Evolutionary conservation across 176 grass and related monocot species (phyloP), one percentile per base, ranked within the genome.

Genomic region (Bolboschoenus planiculmis): DNA sequence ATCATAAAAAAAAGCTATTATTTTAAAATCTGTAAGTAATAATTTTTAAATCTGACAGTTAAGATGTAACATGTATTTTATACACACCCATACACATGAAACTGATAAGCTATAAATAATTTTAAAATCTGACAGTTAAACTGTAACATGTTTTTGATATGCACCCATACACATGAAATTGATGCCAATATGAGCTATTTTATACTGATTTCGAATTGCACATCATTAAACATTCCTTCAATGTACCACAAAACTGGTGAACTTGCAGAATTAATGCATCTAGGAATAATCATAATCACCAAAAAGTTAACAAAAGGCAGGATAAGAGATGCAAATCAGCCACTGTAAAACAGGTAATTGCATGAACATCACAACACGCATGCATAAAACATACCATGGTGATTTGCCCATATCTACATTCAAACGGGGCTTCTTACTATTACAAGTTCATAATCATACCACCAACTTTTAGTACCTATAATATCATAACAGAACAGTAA

Each of bases 351-450:
- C 27, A 77, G 72, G 72, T 40, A 81, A 80, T n/a, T 7, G 34
- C 30, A 43, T 60, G 24, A 81, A 44, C 33, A 81, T 60, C 21
- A 80, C 33, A 56, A 43, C 55, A 44, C 4, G 10, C 55, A 37
- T 55, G 34, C 78, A 81, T 60, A 42, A 7, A 60, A 37, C 31
- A 36, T 61, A 24, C 34, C 34, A 81, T 43, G 54, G n/a, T 7
- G 16, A 81, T 81, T 59, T 42, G n/a, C 33, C 56, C 78, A 60
- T 81, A 81, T 81, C 8, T 65, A 82, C 80, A 65, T 43, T 30
- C 80, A 82, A 40, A 82, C 14, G 26, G 54, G 78, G 56, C 56
- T 63, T 46, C 53, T 63, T 50, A 82, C 56, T 63, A 34, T 50
- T 27, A 82, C 23, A 82, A 64, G 42, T 82, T 20, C 78, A 43